Base-by-base conservation (phyloP, 148 eudicot genomes). In the Vaccinium darrowii region DNA sequence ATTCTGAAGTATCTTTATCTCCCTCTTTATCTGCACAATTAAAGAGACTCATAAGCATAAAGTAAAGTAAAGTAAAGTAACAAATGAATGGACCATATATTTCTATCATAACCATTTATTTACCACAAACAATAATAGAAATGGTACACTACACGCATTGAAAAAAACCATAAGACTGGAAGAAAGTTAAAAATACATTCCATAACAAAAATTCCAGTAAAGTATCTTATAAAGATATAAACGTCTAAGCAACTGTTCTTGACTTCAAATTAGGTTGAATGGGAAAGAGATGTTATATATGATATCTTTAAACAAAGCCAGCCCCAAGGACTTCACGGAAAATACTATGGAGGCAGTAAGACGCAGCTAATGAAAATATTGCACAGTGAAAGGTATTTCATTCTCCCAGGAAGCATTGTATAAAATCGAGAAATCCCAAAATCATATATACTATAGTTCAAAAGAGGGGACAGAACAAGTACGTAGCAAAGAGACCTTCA, bases 1-100 rank as follows among this genome's bases (percentile, higher is more conserved):
- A 36, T 89, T 89, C 79, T 89, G 90, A 56, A 89, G 86, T 82
- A 89, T 89, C 65, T 89, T 89, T 67, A 89, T 89, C 87, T 89
- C 90, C 82, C 90, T 84, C 67, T 89, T 89, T 50, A 89, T 89
- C 90, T 89, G 89, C 87, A 82, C 1, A 53, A 49, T 14, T 33
- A 74, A 52, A 54, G 71, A 83, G 52, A 43, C 47, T 54, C 21
- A 74, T 54, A 30, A 21, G 80, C 49, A 73, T 74, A 39, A 6
- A 19, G 9, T 36, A 54, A 33, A 52, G 14, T 2, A 53, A 72
- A 52, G n/a, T n/a, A n/a, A n/a, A n/a, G n/a, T n/a, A n/a, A n/a
- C n/a, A 11, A 36, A 33, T 21, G 27, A 23, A 82, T 63, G n/a
- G 47, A 65, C 39, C 47, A 49, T 8, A 23, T 21, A n/a, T 36